Evolutionary conservation across 495 filamentous ascomycete species (phyloP).

Genomic region (Daldinia childiae): DNA sequence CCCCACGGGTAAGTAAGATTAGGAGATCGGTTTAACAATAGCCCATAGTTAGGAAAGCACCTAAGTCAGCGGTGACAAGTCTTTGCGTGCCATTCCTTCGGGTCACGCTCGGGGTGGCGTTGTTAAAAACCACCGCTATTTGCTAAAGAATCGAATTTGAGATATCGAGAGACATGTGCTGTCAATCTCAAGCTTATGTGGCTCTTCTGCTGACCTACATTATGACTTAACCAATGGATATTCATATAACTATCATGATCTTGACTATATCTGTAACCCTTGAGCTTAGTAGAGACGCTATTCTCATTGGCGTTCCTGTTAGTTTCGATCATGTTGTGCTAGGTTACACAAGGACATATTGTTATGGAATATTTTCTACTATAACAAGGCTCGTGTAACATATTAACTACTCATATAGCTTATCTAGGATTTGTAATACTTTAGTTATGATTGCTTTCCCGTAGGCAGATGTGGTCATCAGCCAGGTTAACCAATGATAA

Average conservation of each 20-base stretch:
- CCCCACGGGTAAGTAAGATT: constrained; percentile 1
- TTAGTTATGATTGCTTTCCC: background rate
- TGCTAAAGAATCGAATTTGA: background rate
- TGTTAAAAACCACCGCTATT: background rate
- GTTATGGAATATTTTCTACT: background rate
- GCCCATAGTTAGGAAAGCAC: background rate
- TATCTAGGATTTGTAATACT: background rate
- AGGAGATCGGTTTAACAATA: background rate
- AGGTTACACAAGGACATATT: background rate
- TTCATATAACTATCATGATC: background rate
- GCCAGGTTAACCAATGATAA: background rate
- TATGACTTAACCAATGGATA: background rate
- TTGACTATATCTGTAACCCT: background rate
- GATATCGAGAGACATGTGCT: background rate
- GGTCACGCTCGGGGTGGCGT: background rate
- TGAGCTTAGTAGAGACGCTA: background rate
- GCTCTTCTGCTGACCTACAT: constrained; percentile 1
- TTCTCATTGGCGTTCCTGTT: background rate
- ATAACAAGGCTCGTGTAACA: background rate
- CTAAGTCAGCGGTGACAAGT: background rate
- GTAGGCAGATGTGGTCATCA: background rate
- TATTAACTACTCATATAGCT: background rate
- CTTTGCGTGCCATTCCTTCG: background rate
- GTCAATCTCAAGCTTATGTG: constrained; percentile 4
- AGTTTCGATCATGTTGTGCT: background rate